Percentiles rank a stretch among this genome's conserved stretches.
These are phyloP conservation scores for Harringtonia aguacate DNA, from an alignment of 2,329 filamentous ascomycete species.

Conservation along the genomic window DNA sequence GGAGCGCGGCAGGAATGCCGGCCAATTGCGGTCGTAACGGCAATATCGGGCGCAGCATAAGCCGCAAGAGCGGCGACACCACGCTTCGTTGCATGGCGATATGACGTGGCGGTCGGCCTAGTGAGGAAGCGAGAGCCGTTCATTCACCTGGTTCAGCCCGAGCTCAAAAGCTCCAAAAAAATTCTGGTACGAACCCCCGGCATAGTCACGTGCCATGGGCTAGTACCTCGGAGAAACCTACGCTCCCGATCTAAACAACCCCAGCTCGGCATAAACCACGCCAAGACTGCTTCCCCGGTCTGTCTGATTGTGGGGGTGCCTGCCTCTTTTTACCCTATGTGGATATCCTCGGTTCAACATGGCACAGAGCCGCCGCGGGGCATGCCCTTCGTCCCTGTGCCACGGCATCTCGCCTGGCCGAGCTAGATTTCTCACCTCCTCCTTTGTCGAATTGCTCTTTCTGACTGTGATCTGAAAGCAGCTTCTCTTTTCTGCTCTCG, in stretches of 20 bases:
- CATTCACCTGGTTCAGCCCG: too few species aligned
- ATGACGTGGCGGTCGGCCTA: too few species aligned
- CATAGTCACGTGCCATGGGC: background rate
- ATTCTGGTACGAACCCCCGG: background rate
- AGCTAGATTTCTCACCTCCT: too few species aligned
- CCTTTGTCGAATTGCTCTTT: too few species aligned
- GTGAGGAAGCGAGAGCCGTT: too few species aligned
- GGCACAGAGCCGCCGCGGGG: slow-evolving; percentile 4
- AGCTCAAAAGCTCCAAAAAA: too few species aligned
- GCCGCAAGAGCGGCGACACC: slow-evolving; percentile 24
- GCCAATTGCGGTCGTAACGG: slow-evolving; percentile 15
- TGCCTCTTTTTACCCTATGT: slow-evolving; percentile 4
- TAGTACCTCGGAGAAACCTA: background rate
- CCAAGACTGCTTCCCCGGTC: slow-evolving; percentile 9
- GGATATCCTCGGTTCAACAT: slow-evolving; percentile 19
- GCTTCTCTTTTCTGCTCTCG: background rate
- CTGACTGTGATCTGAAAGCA: too few species aligned
- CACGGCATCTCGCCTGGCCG: too few species aligned
- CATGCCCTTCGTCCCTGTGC: background rate
- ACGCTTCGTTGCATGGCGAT: slow-evolving; percentile 14
- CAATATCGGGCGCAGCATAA: slow-evolving; percentile 19
- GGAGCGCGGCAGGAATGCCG: slow-evolving; percentile 8
- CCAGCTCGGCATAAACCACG: slow-evolving; percentile 8
- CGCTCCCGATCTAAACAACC: background rate
- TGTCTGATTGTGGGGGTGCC: background rate